Evolutionary conservation across 2,329 filamentous ascomycete species (phyloP).

Genomic region (Colletotrichum tropicale): DNA sequence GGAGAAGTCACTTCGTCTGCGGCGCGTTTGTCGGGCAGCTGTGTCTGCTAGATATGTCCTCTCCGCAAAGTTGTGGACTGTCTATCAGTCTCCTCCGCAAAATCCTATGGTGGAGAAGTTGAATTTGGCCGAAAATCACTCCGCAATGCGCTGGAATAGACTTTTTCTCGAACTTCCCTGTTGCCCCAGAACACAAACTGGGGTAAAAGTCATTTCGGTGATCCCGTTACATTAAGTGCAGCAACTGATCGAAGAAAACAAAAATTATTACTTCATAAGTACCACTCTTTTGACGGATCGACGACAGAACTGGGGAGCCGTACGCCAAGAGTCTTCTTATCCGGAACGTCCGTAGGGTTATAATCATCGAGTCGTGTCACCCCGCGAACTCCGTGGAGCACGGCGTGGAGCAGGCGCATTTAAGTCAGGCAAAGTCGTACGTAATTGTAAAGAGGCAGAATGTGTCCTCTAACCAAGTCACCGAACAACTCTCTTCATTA

Average conservation of each 20-base stretch:
- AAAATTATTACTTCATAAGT: not conserved
- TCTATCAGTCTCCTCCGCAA: not conserved
- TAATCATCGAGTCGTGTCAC: not conserved
- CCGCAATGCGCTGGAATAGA: not conserved
- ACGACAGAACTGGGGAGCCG: not conserved
- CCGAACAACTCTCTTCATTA: not conserved
- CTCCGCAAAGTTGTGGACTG: not conserved
- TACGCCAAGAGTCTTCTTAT: not conserved
- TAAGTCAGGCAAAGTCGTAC: not conserved
- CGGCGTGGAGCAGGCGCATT: not conserved
- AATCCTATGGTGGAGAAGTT: not conserved
- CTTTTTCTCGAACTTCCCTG: not conserved
- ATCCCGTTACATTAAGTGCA: not conserved
- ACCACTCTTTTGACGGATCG: not conserved
- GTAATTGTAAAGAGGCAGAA: not conserved
- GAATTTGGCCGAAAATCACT: not conserved
- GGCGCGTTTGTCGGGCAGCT: not conserved
- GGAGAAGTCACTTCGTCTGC: not conserved
- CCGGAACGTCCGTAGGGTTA: not conserved
- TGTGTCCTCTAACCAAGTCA: not conserved
- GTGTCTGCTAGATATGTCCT: not conserved
- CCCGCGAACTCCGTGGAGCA: not conserved
- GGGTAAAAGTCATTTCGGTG: not conserved
- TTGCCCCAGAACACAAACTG: not conserved
- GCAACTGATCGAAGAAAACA: not conserved